Evolutionary conservation across 768 basidiomycete genomes (phyloP).

Genomic region (Hysterangium stoloniferum): DNA sequence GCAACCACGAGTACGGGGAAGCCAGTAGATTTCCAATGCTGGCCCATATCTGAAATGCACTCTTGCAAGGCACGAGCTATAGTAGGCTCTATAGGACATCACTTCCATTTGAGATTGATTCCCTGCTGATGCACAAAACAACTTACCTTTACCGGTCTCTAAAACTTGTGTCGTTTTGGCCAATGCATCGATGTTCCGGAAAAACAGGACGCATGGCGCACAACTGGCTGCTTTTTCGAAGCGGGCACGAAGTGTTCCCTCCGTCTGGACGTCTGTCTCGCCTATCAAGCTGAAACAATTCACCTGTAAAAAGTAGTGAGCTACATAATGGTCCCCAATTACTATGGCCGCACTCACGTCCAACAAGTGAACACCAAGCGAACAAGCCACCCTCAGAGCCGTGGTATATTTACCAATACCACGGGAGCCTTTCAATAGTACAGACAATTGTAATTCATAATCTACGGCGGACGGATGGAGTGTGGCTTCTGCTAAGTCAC

Average conservation of each 20-base stretch:
- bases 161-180: constrained; percentile 55
- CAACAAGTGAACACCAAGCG: constrained; percentile 68
- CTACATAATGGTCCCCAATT: not conserved
- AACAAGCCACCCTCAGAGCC: constrained; percentile 45
- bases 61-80: constrained; percentile 54
- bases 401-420: constrained; percentile 78
- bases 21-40: constrained; percentile 50
- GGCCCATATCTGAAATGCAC: constrained; percentile 48
- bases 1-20: constrained; percentile 73
- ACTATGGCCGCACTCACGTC: constrained; percentile 43
- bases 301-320: constrained; percentile 40
- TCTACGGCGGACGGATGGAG: constrained; percentile 47
- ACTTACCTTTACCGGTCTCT: constrained; percentile 57
- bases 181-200: constrained; percentile 78
- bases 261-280: constrained; percentile 69
- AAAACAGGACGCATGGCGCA: constrained; percentile 77
- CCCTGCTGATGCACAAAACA: not conserved
- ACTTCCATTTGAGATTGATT: not conserved
- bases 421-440: constrained; percentile 71
- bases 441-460: constrained; percentile 57
- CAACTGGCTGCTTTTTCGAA: constrained; percentile 73
- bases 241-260: constrained; percentile 59
- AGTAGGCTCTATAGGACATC: constrained; percentile 38
- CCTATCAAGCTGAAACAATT: constrained; percentile 80
- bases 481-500: constrained; percentile 52